Evolutionary conservation across 176 grass and related monocot species (phyloP).

Genomic region (Carex scoparia): DNA sequence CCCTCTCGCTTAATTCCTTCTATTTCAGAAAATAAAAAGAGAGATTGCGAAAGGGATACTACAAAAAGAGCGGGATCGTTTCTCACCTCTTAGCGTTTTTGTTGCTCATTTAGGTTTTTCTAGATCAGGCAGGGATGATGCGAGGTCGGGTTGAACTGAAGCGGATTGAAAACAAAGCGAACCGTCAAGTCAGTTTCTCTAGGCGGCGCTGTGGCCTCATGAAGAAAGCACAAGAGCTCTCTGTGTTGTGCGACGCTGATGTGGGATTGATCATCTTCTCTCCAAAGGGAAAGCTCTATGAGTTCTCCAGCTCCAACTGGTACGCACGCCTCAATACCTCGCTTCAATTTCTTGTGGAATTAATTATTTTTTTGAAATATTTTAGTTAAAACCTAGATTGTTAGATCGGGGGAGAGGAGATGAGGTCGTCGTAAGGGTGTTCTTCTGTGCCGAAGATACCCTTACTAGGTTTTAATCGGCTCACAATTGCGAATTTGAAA

Average conservation of each 20-base stretch:
- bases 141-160: slow-evolving; percentile 10
- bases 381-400: not conserved
- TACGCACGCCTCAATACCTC: not conserved
- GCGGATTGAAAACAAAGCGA: slow-evolving; percentile 28
- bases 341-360: not conserved
- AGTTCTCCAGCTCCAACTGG: slow-evolving; percentile 21
- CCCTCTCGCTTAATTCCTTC: not conserved
- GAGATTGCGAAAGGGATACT: slow-evolving; percentile 12
- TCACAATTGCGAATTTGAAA: no score
- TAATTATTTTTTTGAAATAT: not conserved
- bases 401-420: not conserved
- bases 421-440: not conserved
- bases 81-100: not conserved
- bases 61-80: not conserved
- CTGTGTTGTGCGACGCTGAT: slow-evolving; percentile 7
- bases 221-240: slow-evolving; percentile 30
- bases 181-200: slow-evolving; percentile 24
- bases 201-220: slow-evolving; percentile 12
- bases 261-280: slow-evolving; percentile 26
- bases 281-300: slow-evolving; percentile 14
- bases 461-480: no score
- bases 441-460: not conserved
- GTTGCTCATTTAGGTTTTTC: not conserved
- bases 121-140: not conserved
- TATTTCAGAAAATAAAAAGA: not conserved